Conservation (phyloP, 371 early-diverging fungal genomes). For the Chytridium lagenaria region DNA sequence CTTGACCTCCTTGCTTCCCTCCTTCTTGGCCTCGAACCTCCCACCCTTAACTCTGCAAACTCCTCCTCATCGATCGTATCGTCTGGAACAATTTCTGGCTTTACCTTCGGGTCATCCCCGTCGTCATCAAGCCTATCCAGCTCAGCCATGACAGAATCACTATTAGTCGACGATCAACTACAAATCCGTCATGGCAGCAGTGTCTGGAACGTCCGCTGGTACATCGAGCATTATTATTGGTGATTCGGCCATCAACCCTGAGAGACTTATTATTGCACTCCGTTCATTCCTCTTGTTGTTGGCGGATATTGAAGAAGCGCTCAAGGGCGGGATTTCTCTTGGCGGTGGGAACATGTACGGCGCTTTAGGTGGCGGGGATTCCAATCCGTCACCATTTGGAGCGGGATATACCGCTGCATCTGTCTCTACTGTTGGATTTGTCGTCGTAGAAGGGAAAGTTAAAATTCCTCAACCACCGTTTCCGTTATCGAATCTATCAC, state of each 20-base stretch:
- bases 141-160: background rate
- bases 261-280: conserved; percentile 77
- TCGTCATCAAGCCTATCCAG: background rate
- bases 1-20: conserved; percentile 32
- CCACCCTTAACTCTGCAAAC: conserved; percentile 60
- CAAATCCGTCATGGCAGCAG: conserved; percentile 9
- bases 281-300: conserved; percentile 75
- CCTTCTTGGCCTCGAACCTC: conserved; percentile 48
- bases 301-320: conserved; percentile 68
- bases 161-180: conserved; percentile 23
- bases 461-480: conserved; percentile 53
- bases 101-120: conserved; percentile 39
- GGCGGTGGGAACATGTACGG: conserved; percentile 18
- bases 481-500: conserved; percentile 32
- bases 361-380: background rate
- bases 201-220: background rate
- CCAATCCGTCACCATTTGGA: conserved; percentile 1
- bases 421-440: conserved; percentile 35
- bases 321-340: conserved; percentile 29
- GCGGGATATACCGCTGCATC: conserved; percentile 36
- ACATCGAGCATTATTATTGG: conserved; percentile 10
- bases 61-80: background rate
- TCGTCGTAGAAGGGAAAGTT: conserved; percentile 56
- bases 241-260: conserved; percentile 56
- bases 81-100: conserved; percentile 63